A percentile compares a stretch with the other conserved stretches of the same genome.
phyloP scores from a whole-genome alignment of 1,139 yeast species.

The Kluyveromyces sp. region DNA sequence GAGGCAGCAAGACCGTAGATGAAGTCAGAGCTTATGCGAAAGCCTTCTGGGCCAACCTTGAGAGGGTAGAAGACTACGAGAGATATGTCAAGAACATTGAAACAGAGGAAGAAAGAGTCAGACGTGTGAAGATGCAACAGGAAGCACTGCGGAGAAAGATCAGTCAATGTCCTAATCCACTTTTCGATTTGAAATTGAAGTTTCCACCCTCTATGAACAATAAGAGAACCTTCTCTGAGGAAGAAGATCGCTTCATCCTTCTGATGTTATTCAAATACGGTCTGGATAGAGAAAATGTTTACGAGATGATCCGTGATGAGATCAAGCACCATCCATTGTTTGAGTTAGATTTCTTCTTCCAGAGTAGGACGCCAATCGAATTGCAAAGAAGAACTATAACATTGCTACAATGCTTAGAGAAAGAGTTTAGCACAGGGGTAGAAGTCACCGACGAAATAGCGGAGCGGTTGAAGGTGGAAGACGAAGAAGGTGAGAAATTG shows the following conservation, averaged over 20 bases:
- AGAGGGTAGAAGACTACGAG: conserved; percentile 68
- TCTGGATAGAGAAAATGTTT: conserved; percentile 55
- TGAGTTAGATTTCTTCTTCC: conserved; percentile 66
- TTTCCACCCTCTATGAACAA: conserved; percentile 56
- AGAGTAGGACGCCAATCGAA: conserved; percentile 58
- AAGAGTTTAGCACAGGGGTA: conserved; percentile 40
- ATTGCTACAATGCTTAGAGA: conserved; percentile 54
- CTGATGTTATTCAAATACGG: conserved; percentile 63
- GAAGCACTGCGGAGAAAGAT: conserved; percentile 62
- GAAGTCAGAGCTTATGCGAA: conserved; percentile 61
- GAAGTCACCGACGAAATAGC: conserved; percentile 22
- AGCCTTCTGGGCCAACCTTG: conserved; percentile 59
- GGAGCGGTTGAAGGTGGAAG: conserved; percentile 27
- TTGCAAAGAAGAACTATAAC: conserved; percentile 63
- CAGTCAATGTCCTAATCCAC: conserved; percentile 53
- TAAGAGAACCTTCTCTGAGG: conserved; percentile 59
- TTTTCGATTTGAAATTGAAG: conserved; percentile 55
- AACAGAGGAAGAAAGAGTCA: conserved; percentile 65
- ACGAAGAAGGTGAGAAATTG: conserved; percentile 20
- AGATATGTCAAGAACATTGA: conserved; percentile 60
- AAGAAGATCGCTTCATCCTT: conserved; percentile 65
- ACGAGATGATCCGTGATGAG: conserved; percentile 55
- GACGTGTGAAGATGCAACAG: conserved; percentile 51
- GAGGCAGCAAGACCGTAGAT: conserved; percentile 50
- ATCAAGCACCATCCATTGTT: conserved; percentile 56